Evolutionary conservation across 2,329 filamentous ascomycete species (phyloP), one percentile per base, ranked within the genome.

Genomic region (Exophiala bonariae): DNA sequence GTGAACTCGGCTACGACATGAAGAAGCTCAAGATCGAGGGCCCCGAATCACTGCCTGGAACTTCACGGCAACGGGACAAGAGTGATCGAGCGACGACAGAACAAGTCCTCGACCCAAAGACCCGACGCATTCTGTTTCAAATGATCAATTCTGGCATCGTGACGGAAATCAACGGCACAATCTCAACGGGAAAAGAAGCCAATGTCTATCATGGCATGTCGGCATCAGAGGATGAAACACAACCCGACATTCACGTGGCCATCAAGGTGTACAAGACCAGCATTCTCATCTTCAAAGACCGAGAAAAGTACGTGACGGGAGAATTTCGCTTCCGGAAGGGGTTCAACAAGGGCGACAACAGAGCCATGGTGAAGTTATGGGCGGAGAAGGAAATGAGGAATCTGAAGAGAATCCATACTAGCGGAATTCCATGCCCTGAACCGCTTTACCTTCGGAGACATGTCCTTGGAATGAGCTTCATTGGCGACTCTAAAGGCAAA

Each of bases 211-310:
- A 95, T 55, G 90, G 92, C 14, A 78, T 95, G 9, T 79, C 83
- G 3, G 74, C 81, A 1, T 74, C 78, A 2, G 68, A 74, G 4
- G 70, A 82, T 5, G 77, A 79, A 8, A 70, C 65, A 17, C 67
- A 78, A 6, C 74, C 75, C 31, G 59, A 65, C 2, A 70, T 83
- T 1, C 89, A 96, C 62, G 82, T 89, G 39, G 93, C 93, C 10
- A 90, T 97, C 76, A 99, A 99, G 73, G 89, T 99, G 41, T 99
- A 99, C 81, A 99, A 99, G 79, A 99, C 93, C 6, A 87, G 88
- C 44, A 99, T 99, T 56, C 75, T 99, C 23, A 90, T 95, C 18
- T 99, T 99, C 82, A 97, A 97, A 73, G 93, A 99, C 70, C 82
- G 93, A 49, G 91, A 96, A 70, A 86, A 90, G 62, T 99, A 99